Percentiles rank a stretch among this genome's conserved stretches.
Conservation (phyloP, 495 filamentous ascomycete genomes). For the Penicillium alfredii region DNA sequence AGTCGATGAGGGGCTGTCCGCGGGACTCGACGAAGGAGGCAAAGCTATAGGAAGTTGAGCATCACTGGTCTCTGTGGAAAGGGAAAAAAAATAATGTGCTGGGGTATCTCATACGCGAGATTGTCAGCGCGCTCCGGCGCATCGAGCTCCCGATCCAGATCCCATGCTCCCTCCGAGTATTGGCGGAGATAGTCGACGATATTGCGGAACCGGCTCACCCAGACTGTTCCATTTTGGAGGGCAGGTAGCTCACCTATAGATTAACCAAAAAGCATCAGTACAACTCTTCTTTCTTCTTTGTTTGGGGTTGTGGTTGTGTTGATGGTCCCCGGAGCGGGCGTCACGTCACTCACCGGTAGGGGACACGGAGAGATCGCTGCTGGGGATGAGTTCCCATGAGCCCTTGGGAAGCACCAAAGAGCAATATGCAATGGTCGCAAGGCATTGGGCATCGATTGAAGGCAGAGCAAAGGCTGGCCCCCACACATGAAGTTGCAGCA, state of each 20-base stretch:
- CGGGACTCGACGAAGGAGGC: slow-evolving; percentile 59
- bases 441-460: slow-evolving; percentile 85
- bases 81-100: neutral
- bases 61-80: neutral
- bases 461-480: slow-evolving; percentile 82
- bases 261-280: slow-evolving; percentile 2
- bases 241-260: slow-evolving; percentile 66
- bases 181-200: slow-evolving; percentile 66
- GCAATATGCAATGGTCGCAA: slow-evolving; percentile 69
- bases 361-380: slow-evolving; percentile 66
- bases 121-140: slow-evolving; percentile 46
- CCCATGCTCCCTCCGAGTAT: slow-evolving; percentile 46
- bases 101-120: slow-evolving; percentile 50
- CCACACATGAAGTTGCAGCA: slow-evolving; percentile 84
- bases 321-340: slow-evolving; percentile 6
- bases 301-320: neutral
- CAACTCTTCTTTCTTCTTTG: slow-evolving; percentile 4
- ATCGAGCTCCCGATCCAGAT: slow-evolving; percentile 47
- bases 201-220: slow-evolving; percentile 64
- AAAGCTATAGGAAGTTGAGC: slow-evolving; percentile 30
- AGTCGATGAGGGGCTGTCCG: slow-evolving; percentile 61
- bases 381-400: slow-evolving; percentile 70
- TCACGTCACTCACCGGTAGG: slow-evolving; percentile 61
- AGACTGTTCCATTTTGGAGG: slow-evolving; percentile 56
- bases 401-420: slow-evolving; percentile 49